Conservation (phyloP, 1,139 yeast genomes). For the Pichia sp. region DNA sequence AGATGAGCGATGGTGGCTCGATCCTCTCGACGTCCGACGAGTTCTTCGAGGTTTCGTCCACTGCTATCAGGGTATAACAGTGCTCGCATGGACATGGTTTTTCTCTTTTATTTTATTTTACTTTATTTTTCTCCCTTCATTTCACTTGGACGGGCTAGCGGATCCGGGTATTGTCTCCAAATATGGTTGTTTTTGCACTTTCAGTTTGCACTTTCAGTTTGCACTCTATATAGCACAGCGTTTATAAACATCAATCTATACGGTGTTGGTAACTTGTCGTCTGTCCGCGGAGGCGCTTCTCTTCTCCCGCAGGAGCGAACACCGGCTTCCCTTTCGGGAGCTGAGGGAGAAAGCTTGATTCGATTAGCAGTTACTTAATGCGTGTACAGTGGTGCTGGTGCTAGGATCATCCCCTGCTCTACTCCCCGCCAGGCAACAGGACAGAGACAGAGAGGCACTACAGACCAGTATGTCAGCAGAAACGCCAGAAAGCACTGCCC, state of each 20-base stretch:
- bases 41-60: conserved; percentile 10
- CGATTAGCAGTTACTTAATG: no score
- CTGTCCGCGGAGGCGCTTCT: not conserved
- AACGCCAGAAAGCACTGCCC: not conserved
- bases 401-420: no score
- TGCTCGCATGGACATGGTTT: not conserved
- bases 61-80: conserved; percentile 5
- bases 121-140: not conserved
- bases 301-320: not conserved
- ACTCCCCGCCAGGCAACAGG: no score
- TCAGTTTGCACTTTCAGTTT: not conserved
- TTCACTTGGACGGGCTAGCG: not conserved
- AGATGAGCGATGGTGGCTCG: conserved; percentile 2
- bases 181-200: not conserved
- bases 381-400: no score
- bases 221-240: not conserved
- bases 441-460: not conserved
- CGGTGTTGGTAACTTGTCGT: not conserved
- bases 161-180: not conserved
- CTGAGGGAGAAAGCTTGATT: not conserved
- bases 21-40: conserved; percentile 14
- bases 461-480: not conserved
- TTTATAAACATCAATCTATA: not conserved
- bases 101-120: not conserved
- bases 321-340: not conserved